A percentile compares a stretch with the other conserved stretches of the same genome.
These are phyloP conservation scores for Stropharia rugosoannulata DNA, from an alignment of 768 basidiomycete genomes.

Conservation along the genomic window DNA sequence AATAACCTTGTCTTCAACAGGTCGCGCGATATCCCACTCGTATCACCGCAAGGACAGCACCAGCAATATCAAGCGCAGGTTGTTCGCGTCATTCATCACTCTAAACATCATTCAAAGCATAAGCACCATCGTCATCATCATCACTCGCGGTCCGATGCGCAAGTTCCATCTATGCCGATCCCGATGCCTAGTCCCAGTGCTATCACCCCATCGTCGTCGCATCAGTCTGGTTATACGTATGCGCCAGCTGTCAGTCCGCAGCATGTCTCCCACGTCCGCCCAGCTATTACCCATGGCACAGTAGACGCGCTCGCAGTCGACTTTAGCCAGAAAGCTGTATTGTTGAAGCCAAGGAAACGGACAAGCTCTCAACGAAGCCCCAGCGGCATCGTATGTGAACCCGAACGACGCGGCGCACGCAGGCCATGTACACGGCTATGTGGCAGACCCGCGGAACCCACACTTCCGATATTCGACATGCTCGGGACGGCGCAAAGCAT, in stretches of 20 bases:
- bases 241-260: background rate
- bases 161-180: background rate
- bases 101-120: slow-evolving; percentile 19
- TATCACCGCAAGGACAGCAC: background rate
- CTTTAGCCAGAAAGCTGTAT: background rate
- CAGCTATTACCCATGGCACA: slow-evolving; percentile 3
- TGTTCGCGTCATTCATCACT: slow-evolving; percentile 23
- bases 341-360: background rate
- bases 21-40: background rate
- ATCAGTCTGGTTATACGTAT: slow-evolving; percentile 8
- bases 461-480: slow-evolving; percentile 77
- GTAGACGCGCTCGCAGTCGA: background rate
- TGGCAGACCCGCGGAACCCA: slow-evolving; percentile 23
- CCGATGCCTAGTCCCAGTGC: slow-evolving; percentile 3
- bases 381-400: slow-evolving; percentile 1
- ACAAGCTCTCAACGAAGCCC: slow-evolving; percentile 3
- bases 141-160: slow-evolving; percentile 18
- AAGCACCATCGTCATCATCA: slow-evolving; percentile 21
- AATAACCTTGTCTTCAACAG: background rate
- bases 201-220: slow-evolving; percentile 17
- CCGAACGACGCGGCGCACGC: background rate
- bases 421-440: slow-evolving; percentile 4
- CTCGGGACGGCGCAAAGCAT: slow-evolving; percentile 73
- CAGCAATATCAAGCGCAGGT: slow-evolving; percentile 4
- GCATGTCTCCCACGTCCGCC: slow-evolving; percentile 1